phyloP scores from a whole-genome alignment of 1,284 basidiomycete species.

The Mycena citricolor region DNA sequence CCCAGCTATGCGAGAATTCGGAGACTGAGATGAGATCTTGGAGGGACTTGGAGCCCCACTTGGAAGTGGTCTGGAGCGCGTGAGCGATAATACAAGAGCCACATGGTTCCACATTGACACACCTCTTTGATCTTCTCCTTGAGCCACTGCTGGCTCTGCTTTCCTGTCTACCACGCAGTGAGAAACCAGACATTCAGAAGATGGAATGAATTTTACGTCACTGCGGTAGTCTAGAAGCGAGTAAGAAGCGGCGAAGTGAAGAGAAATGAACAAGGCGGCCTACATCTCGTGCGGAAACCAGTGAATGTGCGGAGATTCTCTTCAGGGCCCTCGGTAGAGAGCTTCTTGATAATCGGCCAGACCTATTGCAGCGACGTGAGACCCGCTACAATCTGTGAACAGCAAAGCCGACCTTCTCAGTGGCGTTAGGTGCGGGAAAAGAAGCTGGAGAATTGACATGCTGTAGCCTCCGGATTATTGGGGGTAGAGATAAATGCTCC shows the following conservation, averaged over 20 bases:
- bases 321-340: constrained; percentile 67
- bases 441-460: constrained; percentile 37
- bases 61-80: constrained; percentile 57
- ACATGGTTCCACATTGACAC: constrained; percentile 27
- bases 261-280: too few species aligned
- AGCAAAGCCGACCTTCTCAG: constrained; percentile 36
- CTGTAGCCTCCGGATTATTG: constrained; percentile 11
- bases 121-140: constrained; percentile 71
- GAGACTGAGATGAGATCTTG: constrained; percentile 60
- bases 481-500: too few species aligned
- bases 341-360: constrained; percentile 58
- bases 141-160: constrained; percentile 83
- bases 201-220: constrained; percentile 47
- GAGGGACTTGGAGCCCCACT: constrained; percentile 58
- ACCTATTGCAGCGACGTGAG: constrained; percentile 33
- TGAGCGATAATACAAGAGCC: too few species aligned
- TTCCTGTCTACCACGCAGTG: constrained; percentile 65
- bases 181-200: too few species aligned
- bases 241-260: too few species aligned
- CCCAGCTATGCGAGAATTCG: constrained; percentile 90
- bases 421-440: constrained; percentile 60
- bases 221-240: constrained; percentile 70
- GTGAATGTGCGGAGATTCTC: constrained; percentile 74
- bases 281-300: constrained; percentile 71
- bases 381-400: constrained; percentile 3